Evolutionary conservation across 2,329 filamentous ascomycete species (phyloP).

Genomic region (Colletotrichum simmondsii): DNA sequence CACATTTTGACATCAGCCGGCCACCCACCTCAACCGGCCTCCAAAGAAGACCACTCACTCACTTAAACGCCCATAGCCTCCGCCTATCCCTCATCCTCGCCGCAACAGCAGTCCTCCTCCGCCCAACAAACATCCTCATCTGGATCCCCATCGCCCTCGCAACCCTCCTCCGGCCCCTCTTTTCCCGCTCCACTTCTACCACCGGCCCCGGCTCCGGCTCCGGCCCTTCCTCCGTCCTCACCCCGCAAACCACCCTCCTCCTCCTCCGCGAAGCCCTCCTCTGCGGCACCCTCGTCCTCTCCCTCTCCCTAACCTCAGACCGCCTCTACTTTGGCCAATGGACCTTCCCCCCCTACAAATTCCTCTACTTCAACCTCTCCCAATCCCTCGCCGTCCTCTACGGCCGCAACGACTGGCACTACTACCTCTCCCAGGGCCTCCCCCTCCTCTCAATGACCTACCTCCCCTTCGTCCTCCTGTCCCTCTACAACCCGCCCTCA

Average conservation of each 20-base stretch:
- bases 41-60: not conserved
- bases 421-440: conserved; percentile 90
- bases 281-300: conserved; percentile 72
- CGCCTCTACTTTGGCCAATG: conserved; percentile 83
- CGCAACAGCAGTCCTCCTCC: conserved; percentile 83
- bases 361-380: conserved; percentile 89
- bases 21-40: not conserved
- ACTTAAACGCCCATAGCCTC: conserved; percentile 40
- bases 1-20: not conserved
- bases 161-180: conserved; percentile 55
- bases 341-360: conserved; percentile 89
- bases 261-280: conserved; percentile 72
- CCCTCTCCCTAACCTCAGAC: conserved; percentile 75
- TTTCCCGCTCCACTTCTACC: conserved; percentile 44
- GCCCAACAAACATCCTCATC: conserved; percentile 89
- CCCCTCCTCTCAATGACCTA: conserved; percentile 87
- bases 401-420: conserved; percentile 89
- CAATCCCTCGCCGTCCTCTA: conserved; percentile 93
- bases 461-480: conserved; percentile 78
- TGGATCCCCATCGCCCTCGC: conserved; percentile 74
- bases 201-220: conserved; percentile 46
- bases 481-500: conserved; percentile 64
- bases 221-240: conserved; percentile 50
- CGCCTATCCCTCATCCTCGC: conserved; percentile 78
- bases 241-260: conserved; percentile 55